Base-by-base conservation (phyloP, 768 basidiomycete species). In the Lactarius psammicola region DNA sequence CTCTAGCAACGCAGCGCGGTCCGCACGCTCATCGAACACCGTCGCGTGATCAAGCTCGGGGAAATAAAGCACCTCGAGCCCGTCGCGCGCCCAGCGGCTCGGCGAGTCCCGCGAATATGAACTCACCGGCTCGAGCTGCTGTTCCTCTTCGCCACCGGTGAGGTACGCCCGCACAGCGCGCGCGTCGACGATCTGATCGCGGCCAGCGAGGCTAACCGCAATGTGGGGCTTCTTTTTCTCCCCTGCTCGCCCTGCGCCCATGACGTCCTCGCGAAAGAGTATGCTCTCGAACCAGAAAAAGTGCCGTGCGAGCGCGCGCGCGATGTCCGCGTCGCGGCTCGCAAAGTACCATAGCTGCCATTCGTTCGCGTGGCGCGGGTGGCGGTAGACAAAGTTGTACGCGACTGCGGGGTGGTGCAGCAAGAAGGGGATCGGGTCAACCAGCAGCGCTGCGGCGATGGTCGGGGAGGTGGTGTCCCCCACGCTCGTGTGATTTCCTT, bases 331-430 rank as follows among this genome's bases (percentile, higher is more conserved):
- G 68, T 89, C 88, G 13, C 83, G 81, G 62, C 82, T 83, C 26
- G 86, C 80, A 69, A 89, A 88, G 70, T 85, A 89, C 84, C 86
- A 88, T 59, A 89, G 69, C 74, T 86, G 78, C 85, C 85, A 87
- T 68, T 89, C 84, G 71, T 83, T 83, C 61, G 83, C 82, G 62
- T 71, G 58, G n/a, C 69, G 68, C 58, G 87, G 79, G 8, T 67
- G 54, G 26, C 88, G 83, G 74, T 89, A 87, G 44, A 89, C 77
- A 64, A 89, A 89, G 72, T 87, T 88, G 72, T 80, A 81, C 23
- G 86, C 85, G 53, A 88, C 81, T n/a, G 80, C 70, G 3, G 87
- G 84, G 49, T 84, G 79, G 74, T 87, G 85, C 8, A 89, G 78
- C 3, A 89, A 75, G 67, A 89, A 80, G 0, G 87, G 85, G 42